These are phyloP conservation scores for Tuber microsphaerosporum DNA, from an alignment of 495 filamentous ascomycete genomes.

Conservation along the genomic window DNA sequence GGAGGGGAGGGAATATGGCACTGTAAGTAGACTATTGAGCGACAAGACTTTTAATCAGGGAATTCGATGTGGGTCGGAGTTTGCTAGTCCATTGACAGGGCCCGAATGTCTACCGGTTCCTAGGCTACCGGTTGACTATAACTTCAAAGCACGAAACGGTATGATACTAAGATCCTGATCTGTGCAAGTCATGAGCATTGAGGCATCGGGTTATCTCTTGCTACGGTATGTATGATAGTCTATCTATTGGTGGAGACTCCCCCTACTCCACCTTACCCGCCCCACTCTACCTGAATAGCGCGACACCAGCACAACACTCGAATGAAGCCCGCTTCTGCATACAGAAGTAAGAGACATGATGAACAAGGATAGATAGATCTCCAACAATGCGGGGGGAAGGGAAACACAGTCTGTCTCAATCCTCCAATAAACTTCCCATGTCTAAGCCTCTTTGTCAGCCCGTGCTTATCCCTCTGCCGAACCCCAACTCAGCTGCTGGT, in stretches of 20 bases:
- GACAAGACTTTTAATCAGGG: neutral
- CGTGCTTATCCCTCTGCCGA: conserved; percentile 17
- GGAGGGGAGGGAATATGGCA: neutral
- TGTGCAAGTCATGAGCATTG: neutral
- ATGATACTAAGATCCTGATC: neutral
- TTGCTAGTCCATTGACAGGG: neutral
- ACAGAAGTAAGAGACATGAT: neutral
- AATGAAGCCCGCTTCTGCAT: neutral
- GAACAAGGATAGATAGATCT: neutral
- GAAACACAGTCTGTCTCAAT: neutral
- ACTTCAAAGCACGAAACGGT: neutral
- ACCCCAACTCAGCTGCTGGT: conserved; percentile 18
- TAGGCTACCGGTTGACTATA: neutral
- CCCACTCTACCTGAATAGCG: neutral
- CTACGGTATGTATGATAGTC: neutral
- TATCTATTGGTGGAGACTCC: neutral
- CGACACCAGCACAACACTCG: neutral
- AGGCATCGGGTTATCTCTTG: neutral
- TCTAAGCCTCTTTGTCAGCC: conserved; percentile 30
- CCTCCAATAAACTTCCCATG: neutral
- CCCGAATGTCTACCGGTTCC: neutral
- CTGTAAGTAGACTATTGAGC: neutral
- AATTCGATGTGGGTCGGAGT: neutral
- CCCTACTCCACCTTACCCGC: neutral
- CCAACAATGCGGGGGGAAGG: neutral